Conservation (phyloP, 176 grass and related monocot species). For the Lolium perenne region DNA sequence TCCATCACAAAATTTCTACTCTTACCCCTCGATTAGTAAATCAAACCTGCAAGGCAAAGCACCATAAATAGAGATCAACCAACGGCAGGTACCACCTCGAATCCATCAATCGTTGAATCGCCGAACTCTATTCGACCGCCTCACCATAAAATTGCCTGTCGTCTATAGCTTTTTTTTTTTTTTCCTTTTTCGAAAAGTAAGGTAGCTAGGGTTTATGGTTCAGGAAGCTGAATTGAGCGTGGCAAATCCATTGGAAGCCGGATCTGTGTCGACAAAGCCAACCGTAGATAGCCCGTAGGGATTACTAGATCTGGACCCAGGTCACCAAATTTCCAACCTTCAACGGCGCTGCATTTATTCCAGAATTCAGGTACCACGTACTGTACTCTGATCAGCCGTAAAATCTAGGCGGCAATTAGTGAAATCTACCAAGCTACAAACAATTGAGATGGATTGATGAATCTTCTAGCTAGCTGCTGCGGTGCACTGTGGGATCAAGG, state of each 20-base stretch:
- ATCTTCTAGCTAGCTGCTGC: neutral
- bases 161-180: neutral
- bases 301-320: slow-evolving; percentile 14
- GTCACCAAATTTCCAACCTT: slow-evolving; percentile 21
- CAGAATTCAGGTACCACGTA: slow-evolving; percentile 8
- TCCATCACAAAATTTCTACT: slow-evolving; percentile 21
- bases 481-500: neutral
- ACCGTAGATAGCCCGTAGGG: neutral
- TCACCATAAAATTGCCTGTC: slow-evolving; percentile 8
- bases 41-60: neutral
- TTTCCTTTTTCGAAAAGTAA: too few relatives aligned
- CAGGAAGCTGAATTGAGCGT: neutral
- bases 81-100: slow-evolving; percentile 4
- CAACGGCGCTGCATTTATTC: slow-evolving; percentile 49
- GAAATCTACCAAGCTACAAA: slow-evolving; percentile 5
- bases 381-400: neutral
- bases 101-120: neutral
- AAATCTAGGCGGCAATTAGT: slow-evolving; percentile 20
- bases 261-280: neutral
- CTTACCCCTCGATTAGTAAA: neutral
- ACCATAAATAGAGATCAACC: slow-evolving; percentile 20
- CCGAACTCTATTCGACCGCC: neutral
- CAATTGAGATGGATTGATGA: neutral
- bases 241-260: slow-evolving; percentile 6
- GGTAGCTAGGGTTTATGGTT: neutral